Evolutionary conservation across 2,329 filamentous ascomycete genomes (phyloP), one percentile per base, ranked within the genome.

Genomic region (Aureobasidium uvarum): DNA sequence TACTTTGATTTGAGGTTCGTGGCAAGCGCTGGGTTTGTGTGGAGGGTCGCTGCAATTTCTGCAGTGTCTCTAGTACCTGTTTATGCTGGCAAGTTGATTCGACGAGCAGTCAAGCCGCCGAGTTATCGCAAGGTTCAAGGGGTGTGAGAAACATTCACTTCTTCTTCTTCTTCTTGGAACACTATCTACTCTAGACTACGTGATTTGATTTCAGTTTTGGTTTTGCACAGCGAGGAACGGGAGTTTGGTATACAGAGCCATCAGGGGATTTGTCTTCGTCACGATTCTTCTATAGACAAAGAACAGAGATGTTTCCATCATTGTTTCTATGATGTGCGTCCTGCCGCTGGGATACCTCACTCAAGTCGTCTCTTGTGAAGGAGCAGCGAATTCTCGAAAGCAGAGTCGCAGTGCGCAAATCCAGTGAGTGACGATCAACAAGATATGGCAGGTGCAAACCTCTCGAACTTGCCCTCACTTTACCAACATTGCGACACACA

Each of bases 1-100:
- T 98, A 98, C 75, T 97, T 95, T 77, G 92, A 98, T 73, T 83
- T 98, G 45, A 79, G 77, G 33, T 98, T 90, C 76, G 81, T 98
- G 50, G 82, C 90, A 65, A 93, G 86, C 14, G 78, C 90, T 77
- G 92, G 86, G 20, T 99, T 96, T 78, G 81, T 92, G 68, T 99
- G 95, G 95, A 88, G 92, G 63, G 89, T 96, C 39, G 80, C 84
- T 7, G 92, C 90, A 41, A 92, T 98, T 63, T 85, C 84, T 46
- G 88, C 90, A 8, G 87, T 96, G 51, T 91, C 90, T 48, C 78
- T 98, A 65, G 84, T 96, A 55, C 95, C 95, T 20, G 91, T 94
- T 1, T 97, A 94, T 79, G 89, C 86, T 60, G 92, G 85, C 23
- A 98, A 98, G 81, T 77, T 96, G 67, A 89, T 97, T 69, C 84